Conservation (phyloP, 2,329 filamentous ascomycete genomes). For the Aspergillus sergii region DNA sequence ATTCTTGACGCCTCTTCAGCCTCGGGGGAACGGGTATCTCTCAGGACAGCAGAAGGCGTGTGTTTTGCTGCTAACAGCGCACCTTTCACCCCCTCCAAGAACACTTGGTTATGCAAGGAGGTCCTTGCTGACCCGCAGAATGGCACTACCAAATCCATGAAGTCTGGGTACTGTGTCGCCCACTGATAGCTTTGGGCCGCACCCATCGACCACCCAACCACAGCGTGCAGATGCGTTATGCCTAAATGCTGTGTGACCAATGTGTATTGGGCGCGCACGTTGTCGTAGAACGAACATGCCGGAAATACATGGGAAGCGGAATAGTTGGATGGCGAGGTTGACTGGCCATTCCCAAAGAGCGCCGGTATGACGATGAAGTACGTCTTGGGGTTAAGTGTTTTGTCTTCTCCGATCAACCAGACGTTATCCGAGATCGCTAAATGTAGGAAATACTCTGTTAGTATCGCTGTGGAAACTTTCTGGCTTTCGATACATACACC, state of each 20-base stretch:
- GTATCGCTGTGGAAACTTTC: neutral
- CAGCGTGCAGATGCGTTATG: conserved; percentile 62
- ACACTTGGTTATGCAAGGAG: conserved; percentile 68
- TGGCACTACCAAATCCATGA: conserved; percentile 66
- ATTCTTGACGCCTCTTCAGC: conserved; percentile 43
- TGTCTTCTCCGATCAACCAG: conserved; percentile 71
- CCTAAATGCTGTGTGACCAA: conserved; percentile 66
- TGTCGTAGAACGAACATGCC: conserved; percentile 66
- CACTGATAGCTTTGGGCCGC: conserved; percentile 68
- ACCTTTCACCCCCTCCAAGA: conserved; percentile 66
- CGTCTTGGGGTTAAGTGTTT: conserved; percentile 64
- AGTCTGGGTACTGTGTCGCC: conserved; percentile 64
- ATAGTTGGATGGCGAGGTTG: conserved; percentile 67
- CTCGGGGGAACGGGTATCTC: conserved; percentile 47
- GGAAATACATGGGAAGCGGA: conserved; percentile 60
- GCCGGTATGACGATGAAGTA: conserved; percentile 72
- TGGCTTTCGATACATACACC: conserved; percentile 44
- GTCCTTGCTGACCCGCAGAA: conserved; percentile 69
- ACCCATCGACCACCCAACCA: conserved; percentile 73
- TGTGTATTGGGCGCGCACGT: conserved; percentile 67
- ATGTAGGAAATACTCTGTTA: neutral
- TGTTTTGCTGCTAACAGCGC: conserved; percentile 62
- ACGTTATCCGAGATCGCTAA: conserved; percentile 67
- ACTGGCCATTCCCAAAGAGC: conserved; percentile 70
- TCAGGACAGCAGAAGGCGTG: conserved; percentile 54